Percentiles rank a stretch among this genome's conserved stretches.
phyloP scores from a whole-genome alignment of 164 flowering plant genomes.

The Santalum album region DNA sequence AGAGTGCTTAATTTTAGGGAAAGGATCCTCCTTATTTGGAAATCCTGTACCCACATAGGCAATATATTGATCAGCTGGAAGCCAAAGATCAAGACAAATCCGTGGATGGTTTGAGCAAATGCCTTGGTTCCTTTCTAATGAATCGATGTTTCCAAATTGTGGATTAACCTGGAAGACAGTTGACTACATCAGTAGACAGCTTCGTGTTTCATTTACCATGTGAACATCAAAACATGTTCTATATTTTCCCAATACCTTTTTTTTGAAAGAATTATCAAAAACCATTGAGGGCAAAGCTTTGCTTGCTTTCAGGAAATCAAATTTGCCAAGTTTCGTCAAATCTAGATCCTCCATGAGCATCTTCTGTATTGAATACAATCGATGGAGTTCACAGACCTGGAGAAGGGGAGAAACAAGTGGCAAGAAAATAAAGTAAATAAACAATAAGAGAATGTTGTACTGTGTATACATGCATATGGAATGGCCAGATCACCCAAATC shows the following conservation, averaged over 20 bases:
- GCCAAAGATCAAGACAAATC: slow-evolving; percentile 23
- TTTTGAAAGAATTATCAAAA: slow-evolving; percentile 3
- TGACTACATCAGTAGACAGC: not conserved
- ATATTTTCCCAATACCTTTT: slow-evolving; percentile 5
- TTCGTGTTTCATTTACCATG: slow-evolving; percentile 12
- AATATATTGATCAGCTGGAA: slow-evolving; percentile 29
- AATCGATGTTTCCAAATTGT: slow-evolving; percentile 6
- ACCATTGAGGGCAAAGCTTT: slow-evolving; percentile 8
- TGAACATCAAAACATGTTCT: slow-evolving; percentile 1
- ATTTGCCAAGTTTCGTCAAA: slow-evolving; percentile 14
- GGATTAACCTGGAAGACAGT: slow-evolving; percentile 20
- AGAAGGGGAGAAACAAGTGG: not conserved
- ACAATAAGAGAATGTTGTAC: not conserved
- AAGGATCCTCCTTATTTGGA: slow-evolving; percentile 1
- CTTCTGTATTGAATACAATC: slow-evolving; percentile 28
- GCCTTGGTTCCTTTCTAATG: slow-evolving; percentile 3
- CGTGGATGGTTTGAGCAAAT: slow-evolving; percentile 8
- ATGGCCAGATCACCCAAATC: too few relatives aligned
- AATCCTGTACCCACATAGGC: slow-evolving; percentile 7
- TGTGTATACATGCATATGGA: not conserved
- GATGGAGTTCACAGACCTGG: slow-evolving; percentile 51
- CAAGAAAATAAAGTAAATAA: not conserved
- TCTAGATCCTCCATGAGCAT: slow-evolving; percentile 27
- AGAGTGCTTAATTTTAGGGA: slow-evolving; percentile 2
- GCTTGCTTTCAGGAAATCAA: slow-evolving; percentile 9